Conservation (phyloP, 1,139 yeast species). For the Sugiyamaella pinicola region DNA sequence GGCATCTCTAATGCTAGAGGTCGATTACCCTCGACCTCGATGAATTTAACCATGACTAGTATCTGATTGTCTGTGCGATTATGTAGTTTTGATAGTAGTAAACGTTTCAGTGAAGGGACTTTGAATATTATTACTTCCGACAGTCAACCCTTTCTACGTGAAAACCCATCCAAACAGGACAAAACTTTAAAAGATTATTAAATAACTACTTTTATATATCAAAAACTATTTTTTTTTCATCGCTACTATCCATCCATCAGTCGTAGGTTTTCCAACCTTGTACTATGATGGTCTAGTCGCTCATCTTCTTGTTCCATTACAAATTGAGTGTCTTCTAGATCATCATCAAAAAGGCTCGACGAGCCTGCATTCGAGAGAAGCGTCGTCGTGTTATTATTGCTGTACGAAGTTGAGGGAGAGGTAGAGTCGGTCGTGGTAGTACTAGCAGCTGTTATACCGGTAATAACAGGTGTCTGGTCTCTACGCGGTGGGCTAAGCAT, state of each 20-base stretch:
- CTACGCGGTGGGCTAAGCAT: constrained; percentile 16
- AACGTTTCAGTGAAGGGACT: not conserved
- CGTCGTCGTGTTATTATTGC: constrained; percentile 3
- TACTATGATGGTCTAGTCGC: constrained; percentile 22
- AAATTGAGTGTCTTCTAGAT: constrained; percentile 35
- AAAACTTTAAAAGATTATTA: too few relatives aligned
- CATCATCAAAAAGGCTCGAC: constrained; percentile 24
- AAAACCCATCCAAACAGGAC: too few relatives aligned
- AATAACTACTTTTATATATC: constrained; percentile 14
- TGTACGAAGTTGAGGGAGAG: not conserved
- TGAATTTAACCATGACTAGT: constrained; percentile 37
- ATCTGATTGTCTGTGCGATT: constrained; percentile 25
- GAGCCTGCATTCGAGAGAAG: constrained; percentile 4
- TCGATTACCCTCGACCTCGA: constrained; percentile 31
- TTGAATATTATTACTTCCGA: too few relatives aligned
- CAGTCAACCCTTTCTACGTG: too few relatives aligned
- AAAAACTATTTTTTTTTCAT: not conserved
- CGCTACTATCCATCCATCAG: constrained; percentile 15
- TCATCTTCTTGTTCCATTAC: constrained; percentile 31
- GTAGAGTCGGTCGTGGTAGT: not conserved
- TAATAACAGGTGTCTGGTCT: constrained; percentile 10
- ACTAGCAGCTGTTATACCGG: not conserved
- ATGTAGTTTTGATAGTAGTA: not conserved
- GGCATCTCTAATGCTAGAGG: constrained; percentile 42
- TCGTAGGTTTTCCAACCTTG: constrained; percentile 15